Conservation (phyloP, 2,329 filamentous ascomycete species). For the Fusarium sp. region DNA sequence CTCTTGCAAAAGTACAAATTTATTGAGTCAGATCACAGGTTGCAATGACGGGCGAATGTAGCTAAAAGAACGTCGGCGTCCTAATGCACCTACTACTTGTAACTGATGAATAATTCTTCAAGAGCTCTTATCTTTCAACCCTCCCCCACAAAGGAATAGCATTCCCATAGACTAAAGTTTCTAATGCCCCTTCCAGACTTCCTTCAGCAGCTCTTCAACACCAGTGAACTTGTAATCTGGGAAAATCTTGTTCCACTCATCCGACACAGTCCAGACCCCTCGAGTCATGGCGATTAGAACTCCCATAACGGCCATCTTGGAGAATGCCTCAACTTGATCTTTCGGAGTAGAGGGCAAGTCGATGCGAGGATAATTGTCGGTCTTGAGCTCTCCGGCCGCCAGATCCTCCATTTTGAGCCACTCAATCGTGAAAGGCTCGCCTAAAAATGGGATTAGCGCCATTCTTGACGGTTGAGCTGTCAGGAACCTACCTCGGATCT, state of each 20-base stretch:
- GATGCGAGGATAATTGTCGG: slow-evolving; percentile 35
- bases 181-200: slow-evolving; percentile 31
- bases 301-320: slow-evolving; percentile 46
- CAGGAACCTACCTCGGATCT: slow-evolving; percentile 51
- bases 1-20: background rate
- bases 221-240: slow-evolving; percentile 57
- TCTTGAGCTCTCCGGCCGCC: slow-evolving; percentile 30
- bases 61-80: background rate
- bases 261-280: slow-evolving; percentile 54
- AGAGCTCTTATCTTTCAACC: background rate
- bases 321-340: slow-evolving; percentile 36
- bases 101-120: background rate
- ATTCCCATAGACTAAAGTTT: too few relatives aligned
- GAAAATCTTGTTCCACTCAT: slow-evolving; percentile 59
- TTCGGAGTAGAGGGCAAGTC: slow-evolving; percentile 31
- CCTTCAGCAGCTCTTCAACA: slow-evolving; percentile 55
- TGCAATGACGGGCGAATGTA: background rate
- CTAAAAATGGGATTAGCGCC: background rate
- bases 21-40: background rate
- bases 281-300: slow-evolving; percentile 50
- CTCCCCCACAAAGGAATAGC: background rate
- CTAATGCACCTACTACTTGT: background rate
- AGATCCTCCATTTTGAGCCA: slow-evolving; percentile 32
- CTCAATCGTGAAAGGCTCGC: slow-evolving; percentile 26
- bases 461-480: slow-evolving; percentile 24